Percentiles rank a stretch among this genome's conserved stretches.
These are phyloP conservation scores for Daldinia childiae DNA, from an alignment of 495 filamentous ascomycete genomes.

Conservation along the genomic window DNA sequence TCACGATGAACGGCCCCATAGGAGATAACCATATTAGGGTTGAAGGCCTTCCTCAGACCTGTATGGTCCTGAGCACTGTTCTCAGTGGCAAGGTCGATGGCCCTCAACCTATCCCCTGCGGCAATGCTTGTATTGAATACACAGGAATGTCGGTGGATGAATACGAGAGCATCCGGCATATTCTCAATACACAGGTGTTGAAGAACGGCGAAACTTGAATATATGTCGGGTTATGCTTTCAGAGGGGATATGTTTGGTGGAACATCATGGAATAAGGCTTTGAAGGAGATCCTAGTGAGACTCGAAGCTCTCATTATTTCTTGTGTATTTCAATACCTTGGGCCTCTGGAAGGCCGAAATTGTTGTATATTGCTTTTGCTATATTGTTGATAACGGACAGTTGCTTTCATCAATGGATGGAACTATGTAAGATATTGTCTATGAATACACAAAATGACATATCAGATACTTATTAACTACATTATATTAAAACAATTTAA, in stretches of 20 bases:
- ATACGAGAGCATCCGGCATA: slow-evolving; percentile 15
- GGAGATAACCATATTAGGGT: slow-evolving; percentile 11
- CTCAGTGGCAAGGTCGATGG: slow-evolving; percentile 28
- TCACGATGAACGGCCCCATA: slow-evolving; percentile 6
- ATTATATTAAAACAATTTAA: neutral
- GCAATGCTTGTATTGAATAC: slow-evolving; percentile 34
- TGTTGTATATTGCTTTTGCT: neutral
- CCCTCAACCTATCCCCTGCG: slow-evolving; percentile 33
- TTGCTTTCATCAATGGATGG: neutral
- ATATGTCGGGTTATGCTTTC: neutral
- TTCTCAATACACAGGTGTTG: slow-evolving; percentile 14
- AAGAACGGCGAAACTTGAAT: neutral
- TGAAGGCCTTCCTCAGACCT: slow-evolving; percentile 33
- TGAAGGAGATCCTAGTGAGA: neutral
- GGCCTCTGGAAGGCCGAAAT: neutral
- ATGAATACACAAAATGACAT: neutral
- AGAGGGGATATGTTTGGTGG: neutral
- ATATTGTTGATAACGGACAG: neutral
- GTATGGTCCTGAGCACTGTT: slow-evolving; percentile 33
- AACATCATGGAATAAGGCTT: neutral
- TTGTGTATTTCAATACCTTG: neutral
- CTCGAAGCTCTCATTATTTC: neutral
- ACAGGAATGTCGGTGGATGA: slow-evolving; percentile 25
- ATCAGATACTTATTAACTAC: neutral
- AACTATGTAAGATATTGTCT: neutral